phyloP scores from a whole-genome alignment of 139 green algal genomes.

The Chlamydomonas sp. region DNA sequence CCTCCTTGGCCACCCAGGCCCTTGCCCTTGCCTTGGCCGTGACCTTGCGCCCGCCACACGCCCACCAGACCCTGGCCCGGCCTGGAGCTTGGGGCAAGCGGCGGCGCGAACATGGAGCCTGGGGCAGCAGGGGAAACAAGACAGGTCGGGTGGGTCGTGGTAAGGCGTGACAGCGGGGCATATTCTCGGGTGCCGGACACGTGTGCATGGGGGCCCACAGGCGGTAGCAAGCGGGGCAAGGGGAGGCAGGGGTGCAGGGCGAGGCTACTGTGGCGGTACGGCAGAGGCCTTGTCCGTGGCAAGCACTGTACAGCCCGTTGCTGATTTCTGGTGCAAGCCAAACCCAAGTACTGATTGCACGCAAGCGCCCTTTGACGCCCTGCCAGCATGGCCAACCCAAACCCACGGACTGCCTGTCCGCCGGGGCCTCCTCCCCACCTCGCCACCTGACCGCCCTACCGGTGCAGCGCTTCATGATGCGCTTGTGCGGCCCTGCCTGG shows the following conservation, averaged over 20 bases:
- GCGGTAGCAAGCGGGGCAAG: no score
- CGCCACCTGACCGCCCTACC: not conserved
- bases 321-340: no score
- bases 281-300: no score
- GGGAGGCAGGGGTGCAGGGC: not conserved
- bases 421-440: no score
- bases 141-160: not conserved
- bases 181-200: no score
- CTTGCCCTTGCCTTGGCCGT: not conserved
- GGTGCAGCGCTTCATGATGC: constrained; percentile 25
- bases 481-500: constrained; percentile 14
- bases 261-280: not conserved
- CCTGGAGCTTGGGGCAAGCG: not conserved
- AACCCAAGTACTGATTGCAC: no score
- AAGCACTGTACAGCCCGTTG: no score
- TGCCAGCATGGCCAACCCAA: no score
- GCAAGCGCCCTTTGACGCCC: no score
- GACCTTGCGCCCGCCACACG: not conserved
- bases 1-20: not conserved
- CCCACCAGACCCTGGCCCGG: constrained; percentile 9
- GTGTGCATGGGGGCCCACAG: no score
- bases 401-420: no score
- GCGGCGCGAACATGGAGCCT: constrained; percentile 18
- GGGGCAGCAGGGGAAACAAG: not conserved
- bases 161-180: not conserved